Percentiles rank a stretch among this genome's conserved stretches.
Evolutionary conservation across 192 early-diverging fungal species (phyloP).

Genomic region (Podila epigama): DNA sequence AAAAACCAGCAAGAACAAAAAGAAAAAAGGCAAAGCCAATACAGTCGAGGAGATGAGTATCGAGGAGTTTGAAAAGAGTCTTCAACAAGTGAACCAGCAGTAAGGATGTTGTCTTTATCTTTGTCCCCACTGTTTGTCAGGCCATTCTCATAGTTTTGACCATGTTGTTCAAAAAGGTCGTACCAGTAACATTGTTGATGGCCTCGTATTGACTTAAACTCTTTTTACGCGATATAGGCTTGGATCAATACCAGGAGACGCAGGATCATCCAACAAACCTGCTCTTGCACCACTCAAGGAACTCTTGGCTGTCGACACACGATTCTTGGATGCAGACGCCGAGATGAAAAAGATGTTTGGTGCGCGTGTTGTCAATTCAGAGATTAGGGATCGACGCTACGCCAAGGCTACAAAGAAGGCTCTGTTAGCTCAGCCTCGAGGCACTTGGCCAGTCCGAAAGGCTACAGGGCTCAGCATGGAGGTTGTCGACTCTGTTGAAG

Average conservation of each 20-base stretch:
- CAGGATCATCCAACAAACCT: constrained; percentile 3
- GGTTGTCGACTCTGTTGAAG: constrained; percentile 48
- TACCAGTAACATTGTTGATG: too few relatives aligned
- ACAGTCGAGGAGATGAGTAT: constrained; percentile 59
- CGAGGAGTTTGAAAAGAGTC: constrained; percentile 70
- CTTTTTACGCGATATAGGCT: neutral
- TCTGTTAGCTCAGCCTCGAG: constrained; percentile 71
- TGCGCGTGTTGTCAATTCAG: constrained; percentile 74
- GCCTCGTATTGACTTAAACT: neutral
- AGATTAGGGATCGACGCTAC: constrained; percentile 58
- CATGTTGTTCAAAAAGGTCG: neutral
- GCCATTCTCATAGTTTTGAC: neutral
- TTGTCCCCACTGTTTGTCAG: neutral
- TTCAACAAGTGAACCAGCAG: constrained; percentile 68
- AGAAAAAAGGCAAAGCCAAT: constrained; percentile 55
- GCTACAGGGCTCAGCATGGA: constrained; percentile 58
- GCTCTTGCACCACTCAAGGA: constrained; percentile 26
- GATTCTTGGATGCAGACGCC: constrained; percentile 80
- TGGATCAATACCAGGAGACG: constrained; percentile 4
- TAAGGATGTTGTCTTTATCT: constrained; percentile 38
- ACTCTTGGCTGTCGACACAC: constrained; percentile 65
- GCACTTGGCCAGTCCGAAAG: constrained; percentile 74
- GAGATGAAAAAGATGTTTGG: constrained; percentile 94
- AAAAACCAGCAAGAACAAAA: constrained; percentile 58
- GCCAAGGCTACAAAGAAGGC: constrained; percentile 60